A percentile compares a stretch with the other conserved stretches of the same genome.
Evolutionary conservation across 768 basidiomycete species (phyloP).

Genomic region (Amanita muscaria): DNA sequence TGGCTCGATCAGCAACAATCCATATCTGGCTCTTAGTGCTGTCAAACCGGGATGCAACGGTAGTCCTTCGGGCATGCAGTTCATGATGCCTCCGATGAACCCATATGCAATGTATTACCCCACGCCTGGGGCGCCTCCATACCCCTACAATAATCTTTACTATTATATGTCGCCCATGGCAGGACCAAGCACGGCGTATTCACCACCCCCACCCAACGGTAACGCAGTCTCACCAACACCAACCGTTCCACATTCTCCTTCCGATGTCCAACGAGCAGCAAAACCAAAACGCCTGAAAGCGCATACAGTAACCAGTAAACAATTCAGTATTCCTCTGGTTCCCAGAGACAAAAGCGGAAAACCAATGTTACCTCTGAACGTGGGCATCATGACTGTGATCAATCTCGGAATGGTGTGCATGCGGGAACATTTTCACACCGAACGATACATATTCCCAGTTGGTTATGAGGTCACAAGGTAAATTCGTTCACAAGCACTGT

Average conservation of each 20-base stretch:
- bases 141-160: conserved; percentile 35
- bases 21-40: conserved; percentile 25
- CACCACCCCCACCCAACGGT: conserved; percentile 16
- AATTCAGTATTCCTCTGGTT: conserved; percentile 69
- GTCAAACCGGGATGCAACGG: conserved; percentile 6
- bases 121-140: conserved; percentile 28
- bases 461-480: conserved; percentile 79
- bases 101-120: conserved; percentile 37
- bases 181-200: conserved; percentile 29
- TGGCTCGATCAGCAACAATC: conserved; percentile 23
- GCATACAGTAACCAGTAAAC: conserved; percentile 72
- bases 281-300: conserved; percentile 77
- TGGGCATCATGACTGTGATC: conserved; percentile 82
- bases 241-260: conserved; percentile 17
- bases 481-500: conserved; percentile 16
- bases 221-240: conserved; percentile 18
- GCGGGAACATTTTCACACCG: conserved; percentile 81
- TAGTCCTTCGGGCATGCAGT: conserved; percentile 14
- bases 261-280: conserved; percentile 36
- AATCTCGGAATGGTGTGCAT: conserved; percentile 68
- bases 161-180: conserved; percentile 34
- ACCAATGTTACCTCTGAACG: conserved; percentile 70
- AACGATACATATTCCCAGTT: conserved; percentile 83
- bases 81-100: conserved; percentile 22
- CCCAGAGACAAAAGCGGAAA: conserved; percentile 64